phyloP scores from a whole-genome alignment of 2,329 filamentous ascomycete genomes.

The Acarospora socialis region DNA sequence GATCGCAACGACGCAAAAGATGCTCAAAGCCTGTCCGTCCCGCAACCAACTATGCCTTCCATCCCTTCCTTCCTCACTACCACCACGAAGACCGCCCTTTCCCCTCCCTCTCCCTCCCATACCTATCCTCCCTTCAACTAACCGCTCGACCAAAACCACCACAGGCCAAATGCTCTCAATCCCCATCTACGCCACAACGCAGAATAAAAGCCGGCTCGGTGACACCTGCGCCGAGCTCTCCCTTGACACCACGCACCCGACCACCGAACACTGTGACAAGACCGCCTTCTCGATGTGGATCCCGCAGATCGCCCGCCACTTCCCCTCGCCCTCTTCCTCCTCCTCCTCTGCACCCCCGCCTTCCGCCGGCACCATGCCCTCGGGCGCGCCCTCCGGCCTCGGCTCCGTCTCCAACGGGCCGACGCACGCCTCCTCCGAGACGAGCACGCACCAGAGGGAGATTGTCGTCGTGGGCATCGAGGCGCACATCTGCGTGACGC shows the following conservation, averaged over 20 bases:
- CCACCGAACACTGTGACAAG: constrained; percentile 57
- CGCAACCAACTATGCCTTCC: constrained; percentile 10
- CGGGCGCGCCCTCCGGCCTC: no score
- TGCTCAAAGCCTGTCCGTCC: constrained; percentile 36
- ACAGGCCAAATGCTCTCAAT: constrained; percentile 47
- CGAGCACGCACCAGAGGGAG: no score
- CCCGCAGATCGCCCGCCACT: constrained; percentile 41
- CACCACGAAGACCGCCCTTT: constrained; percentile 20
- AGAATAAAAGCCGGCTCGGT: constrained; percentile 65
- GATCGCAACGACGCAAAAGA: constrained; percentile 36
- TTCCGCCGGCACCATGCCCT: constrained; percentile 21
- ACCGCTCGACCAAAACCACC: not conserved
- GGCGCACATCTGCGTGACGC: constrained; percentile 84
- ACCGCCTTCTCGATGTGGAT: constrained; percentile 80
- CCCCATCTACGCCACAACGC: constrained; percentile 75
- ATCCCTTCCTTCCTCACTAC: constrained; percentile 4
- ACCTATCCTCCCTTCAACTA: not conserved
- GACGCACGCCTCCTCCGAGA: no score
- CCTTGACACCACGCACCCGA: constrained; percentile 35
- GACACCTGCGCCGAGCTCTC: constrained; percentile 63
- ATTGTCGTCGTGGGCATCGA: constrained; percentile 83
- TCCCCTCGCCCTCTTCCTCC: constrained; percentile 16
- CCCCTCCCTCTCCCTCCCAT: constrained; percentile 13
- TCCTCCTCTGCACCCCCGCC: constrained; percentile 18
- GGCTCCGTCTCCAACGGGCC: no score